Base-by-base conservation (phyloP, 2,329 filamentous ascomycete species). In the Dissoconium aciculare region DNA sequence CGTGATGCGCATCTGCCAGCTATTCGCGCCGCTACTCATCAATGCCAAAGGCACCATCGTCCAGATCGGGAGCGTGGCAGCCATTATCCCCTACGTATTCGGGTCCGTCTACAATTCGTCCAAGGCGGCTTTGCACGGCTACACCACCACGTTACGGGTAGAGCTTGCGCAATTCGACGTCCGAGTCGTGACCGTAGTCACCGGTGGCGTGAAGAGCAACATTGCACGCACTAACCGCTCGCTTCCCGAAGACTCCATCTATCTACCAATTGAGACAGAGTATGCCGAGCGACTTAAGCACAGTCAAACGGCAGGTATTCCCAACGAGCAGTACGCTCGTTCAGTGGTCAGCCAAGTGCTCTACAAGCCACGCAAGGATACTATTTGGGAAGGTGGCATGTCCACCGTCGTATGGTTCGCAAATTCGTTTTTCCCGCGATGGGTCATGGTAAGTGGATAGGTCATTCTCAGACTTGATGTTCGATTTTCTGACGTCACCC, bases 101-200 rank as follows among this genome's bases (percentile, higher is more conserved):
- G 55, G 53, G 13, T 50, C 37, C 23, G 53, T 53, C 3, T 74
- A 75, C 54, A 70, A 69, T 42, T 66, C 68, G 5, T 65, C 63
- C 21, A 74, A 74, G 47, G 70, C 67, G 0, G 70, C 71, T 1
- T 45, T 74, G 19, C 68, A 73, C 45, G 56, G 61, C 1, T 74
- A 68, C 47, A 64, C 62, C 34, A 62, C 74, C 36, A 70, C 67
- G 0, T 48, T 74, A 27, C 60, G 71, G 9, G 62, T 74, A 11
- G 69, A 74, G 43, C 51, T 74, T 8, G 56, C 49, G 34, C 69
- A 67, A 1, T 59, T 66, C 11, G 60, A 56, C 5, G 60, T 65
- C 5, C 50, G 55, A 8, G 62, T 66, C 5, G 42, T 64, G 5
- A 64, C 53, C 1, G 49, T 66, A 4, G 52, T 74, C 5, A 74